Evolutionary conservation across 2,329 filamentous ascomycete genomes (phyloP), one percentile per base, ranked within the genome.

Genomic region (Raffaelea albimanens): DNA sequence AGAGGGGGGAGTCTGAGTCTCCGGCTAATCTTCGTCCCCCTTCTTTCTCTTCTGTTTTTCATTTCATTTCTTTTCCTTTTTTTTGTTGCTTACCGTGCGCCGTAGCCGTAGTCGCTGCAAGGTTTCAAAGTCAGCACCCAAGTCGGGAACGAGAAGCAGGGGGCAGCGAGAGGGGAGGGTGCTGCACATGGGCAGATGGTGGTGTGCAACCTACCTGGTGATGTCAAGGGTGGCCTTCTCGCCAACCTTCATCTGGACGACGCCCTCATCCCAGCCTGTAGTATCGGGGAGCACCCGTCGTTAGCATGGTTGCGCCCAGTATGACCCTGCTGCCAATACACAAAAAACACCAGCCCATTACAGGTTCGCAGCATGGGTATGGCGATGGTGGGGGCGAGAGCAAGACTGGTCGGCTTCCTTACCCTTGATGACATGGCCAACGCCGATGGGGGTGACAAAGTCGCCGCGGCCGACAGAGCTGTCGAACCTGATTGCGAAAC

Each of bases 181-280:
- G 13, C n/a, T 21, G 21, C 21, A 41, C 23, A 20, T 18, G 13
- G 33, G 5, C 22, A 38, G 31, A 9, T 16, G 8, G 19, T 25
- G 18, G 22, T 14, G 16, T 16, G 25, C 5, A 29, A 18, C 76
- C 65, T 75, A 89, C 84, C 77, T 74, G 53, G 82, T 77, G 62
- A 97, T 96, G 56, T 82, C 84, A 55, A 98, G 75, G 45, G 80
- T 86, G 46, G 88, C 83, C 72, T 87, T 91, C 77, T 97, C 91
- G 63, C 91, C 90, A 50, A 95, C 72, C 63, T 83, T 83, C 91
- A 98, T 96, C 62, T 80, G 72, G 44, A 72, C 69, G 46, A 97
- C 89, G 56, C 85, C 90, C 68, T 95, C 82, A 61, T 88, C 89
- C 88, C 80, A 94, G 57, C 80, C 86, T 89, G 25, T 29, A 7